A percentile compares a stretch with the other conserved stretches of the same genome.
Conservation (phyloP, 495 filamentous ascomycete species). For the Pseudomonodictys pantanalensis region DNA sequence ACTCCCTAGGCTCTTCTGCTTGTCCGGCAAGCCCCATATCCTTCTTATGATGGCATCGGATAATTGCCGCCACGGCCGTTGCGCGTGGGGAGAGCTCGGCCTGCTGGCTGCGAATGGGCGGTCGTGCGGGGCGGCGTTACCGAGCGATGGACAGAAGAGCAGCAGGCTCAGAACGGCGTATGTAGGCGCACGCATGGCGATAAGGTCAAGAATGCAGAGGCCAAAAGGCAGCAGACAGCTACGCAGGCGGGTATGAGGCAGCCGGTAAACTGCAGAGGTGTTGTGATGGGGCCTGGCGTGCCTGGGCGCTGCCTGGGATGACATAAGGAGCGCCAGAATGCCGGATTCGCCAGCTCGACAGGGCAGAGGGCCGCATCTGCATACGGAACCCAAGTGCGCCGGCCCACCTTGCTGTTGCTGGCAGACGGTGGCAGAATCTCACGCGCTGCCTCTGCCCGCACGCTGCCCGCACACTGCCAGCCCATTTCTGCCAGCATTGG, state of each 20-base stretch:
- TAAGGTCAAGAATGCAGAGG: background rate
- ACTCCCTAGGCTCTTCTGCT: conserved; percentile 21
- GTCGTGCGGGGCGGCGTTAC: conserved; percentile 27
- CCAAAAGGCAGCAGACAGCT: background rate
- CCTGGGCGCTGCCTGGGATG: background rate
- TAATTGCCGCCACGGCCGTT: conserved; percentile 49
- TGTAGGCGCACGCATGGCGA: conserved; percentile 25
- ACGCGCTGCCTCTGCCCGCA: too few relatives aligned
- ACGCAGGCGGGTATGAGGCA: conserved; percentile 1
- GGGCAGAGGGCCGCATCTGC: too few relatives aligned
- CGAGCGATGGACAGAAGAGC: conserved; percentile 29
- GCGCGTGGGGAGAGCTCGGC: background rate
- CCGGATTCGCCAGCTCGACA: background rate
- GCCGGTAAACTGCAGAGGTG: background rate
- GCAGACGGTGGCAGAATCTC: too few relatives aligned
- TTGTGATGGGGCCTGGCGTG: background rate
- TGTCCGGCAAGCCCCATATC: conserved; percentile 56
- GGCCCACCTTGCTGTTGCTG: too few relatives aligned
- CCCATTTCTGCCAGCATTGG: too few relatives aligned
- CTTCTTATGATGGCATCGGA: conserved; percentile 63
- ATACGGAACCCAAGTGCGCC: too few relatives aligned
- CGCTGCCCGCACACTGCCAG: too few relatives aligned
- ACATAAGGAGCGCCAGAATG: background rate
- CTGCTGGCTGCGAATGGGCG: background rate
- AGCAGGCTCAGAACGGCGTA: conserved; percentile 27